Evolutionary conservation across 208 protist genomes (phyloP), one percentile per base, ranked within the genome.

Genomic region (Wallacemonas sp.): DNA sequence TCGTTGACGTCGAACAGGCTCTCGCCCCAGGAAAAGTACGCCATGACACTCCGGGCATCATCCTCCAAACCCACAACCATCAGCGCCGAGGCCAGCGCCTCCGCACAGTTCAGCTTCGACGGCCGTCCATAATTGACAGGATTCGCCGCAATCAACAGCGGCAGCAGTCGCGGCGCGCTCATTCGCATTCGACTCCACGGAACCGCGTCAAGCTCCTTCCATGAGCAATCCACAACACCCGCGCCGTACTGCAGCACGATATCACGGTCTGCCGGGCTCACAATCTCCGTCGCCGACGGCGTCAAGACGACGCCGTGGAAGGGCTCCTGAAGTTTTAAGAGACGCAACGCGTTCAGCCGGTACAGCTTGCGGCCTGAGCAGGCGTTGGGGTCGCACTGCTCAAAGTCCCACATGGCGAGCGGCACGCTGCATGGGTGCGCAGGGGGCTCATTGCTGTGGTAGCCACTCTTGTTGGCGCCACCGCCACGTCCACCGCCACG

Each of bases 161-260:
- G 99, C 66, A 99, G 72, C 51, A 97, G 73, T 0, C 81, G 79
- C 44, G 93, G 83, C 54, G 90, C 88, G 2, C 87, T 82, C 75
- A 96, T 97, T 22, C 77, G 85, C 84, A 99, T 90, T 42, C 96
- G 93, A 5, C 69, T 64, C 82, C 99, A 99, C 51, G 97, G 97
- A 34, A 99, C 93, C 0, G 88, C 73, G 30, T 99, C 96, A 1
- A 99, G 74, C 65, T 82, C 77, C 61, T 96, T 90, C 98, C 99
- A 99, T 38, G 98, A 99, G 80, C 99, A 99, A 70, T 99, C 98
- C 31, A 99, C 97, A n/a, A 99, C 98, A 30, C 93, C 93, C n/a
- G 95, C 82, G 26, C 99, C 99, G 55, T 76, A 44, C 49, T 86
- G 70, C 1, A 76, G 28, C 26, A 99, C 84, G 30, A 97, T 66